Conservation (phyloP, 2,329 filamentous ascomycete genomes). For the Penicillium sp. region DNA sequence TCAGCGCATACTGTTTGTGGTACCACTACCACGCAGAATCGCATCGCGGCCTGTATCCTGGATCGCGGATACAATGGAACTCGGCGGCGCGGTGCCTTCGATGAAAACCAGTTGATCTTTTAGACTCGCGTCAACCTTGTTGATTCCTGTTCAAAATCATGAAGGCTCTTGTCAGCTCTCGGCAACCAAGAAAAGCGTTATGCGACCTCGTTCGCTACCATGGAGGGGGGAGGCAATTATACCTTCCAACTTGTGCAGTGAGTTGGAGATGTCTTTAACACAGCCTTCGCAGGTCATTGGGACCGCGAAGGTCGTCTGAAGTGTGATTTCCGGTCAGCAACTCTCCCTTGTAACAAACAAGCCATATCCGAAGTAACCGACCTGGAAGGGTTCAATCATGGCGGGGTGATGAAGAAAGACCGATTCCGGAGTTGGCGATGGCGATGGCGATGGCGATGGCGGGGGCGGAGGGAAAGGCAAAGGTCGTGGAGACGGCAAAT, state of each 20-base stretch:
- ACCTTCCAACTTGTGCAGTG: slow-evolving; percentile 74
- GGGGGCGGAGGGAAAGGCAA: no score
- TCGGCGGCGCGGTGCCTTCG: slow-evolving; percentile 87
- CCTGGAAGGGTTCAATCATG: slow-evolving; percentile 54
- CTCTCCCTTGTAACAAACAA: not conserved
- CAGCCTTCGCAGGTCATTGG: slow-evolving; percentile 90
- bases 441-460: not conserved
- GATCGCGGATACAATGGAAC: slow-evolving; percentile 84
- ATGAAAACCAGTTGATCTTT: slow-evolving; percentile 82
- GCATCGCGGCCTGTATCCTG: slow-evolving; percentile 90
- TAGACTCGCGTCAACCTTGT: slow-evolving; percentile 79
- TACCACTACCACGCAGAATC: slow-evolving; percentile 86
- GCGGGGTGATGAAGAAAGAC: slow-evolving; percentile 23
- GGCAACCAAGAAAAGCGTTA: not conserved
- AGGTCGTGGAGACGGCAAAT: not conserved
- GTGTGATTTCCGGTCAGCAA: slow-evolving; percentile 19
- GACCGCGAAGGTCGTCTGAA: slow-evolving; percentile 89
- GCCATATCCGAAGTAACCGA: slow-evolving; percentile 25
- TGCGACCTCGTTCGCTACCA: not conserved
- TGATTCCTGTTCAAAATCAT: slow-evolving; percentile 65
- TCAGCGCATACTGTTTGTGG: slow-evolving; percentile 69
- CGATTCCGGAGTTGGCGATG: slow-evolving; percentile 3
- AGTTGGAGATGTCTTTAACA: slow-evolving; percentile 81
- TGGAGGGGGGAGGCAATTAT: slow-evolving; percentile 25
- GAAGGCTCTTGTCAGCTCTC: not conserved